These are phyloP conservation scores for Leccinum sublutescens DNA, from an alignment of 768 basidiomycete species.

Conservation along the genomic window DNA sequence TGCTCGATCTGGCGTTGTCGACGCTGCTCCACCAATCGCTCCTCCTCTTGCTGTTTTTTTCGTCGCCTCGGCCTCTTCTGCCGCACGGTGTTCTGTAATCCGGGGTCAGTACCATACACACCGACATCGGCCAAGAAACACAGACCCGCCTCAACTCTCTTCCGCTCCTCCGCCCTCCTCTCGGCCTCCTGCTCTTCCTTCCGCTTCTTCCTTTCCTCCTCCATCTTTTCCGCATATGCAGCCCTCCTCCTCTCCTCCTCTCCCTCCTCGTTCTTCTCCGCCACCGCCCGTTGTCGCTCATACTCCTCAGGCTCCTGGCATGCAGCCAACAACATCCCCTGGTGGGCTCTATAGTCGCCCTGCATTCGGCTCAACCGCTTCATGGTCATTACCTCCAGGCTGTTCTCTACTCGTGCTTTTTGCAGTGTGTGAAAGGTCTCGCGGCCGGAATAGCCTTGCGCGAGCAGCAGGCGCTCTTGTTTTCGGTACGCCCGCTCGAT, in stretches of 20 bases:
- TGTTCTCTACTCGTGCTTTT: conserved; percentile 52
- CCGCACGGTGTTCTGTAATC: conserved; percentile 34
- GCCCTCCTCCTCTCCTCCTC: too few species aligned
- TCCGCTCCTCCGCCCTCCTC: conserved; percentile 42
- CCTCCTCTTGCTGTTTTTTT: conserved; percentile 57
- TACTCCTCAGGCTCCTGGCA: too few species aligned
- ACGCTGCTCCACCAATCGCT: conserved; percentile 38
- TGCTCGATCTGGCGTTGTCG: conserved; percentile 34
- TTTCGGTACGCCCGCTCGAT: conserved; percentile 83
- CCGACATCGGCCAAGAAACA: neutral
- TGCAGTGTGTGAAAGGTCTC: conserved; percentile 64
- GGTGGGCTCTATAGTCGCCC: too few species aligned
- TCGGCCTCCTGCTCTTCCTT: neutral
- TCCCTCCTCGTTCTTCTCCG: too few species aligned
- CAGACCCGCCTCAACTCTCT: conserved; percentile 49
- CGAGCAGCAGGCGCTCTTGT: conserved; percentile 84
- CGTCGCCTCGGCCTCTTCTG: conserved; percentile 54
- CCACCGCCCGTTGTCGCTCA: too few species aligned
- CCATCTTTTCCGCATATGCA: too few species aligned
- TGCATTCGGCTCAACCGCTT: too few species aligned
- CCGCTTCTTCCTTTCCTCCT: too few species aligned
- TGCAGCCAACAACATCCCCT: too few species aligned
- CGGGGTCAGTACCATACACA: too few species aligned
- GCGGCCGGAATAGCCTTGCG: conserved; percentile 80
- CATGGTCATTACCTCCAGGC: conserved; percentile 26